phyloP scores from a whole-genome alignment of 805 yeast species.

The Starmerella khaoyaiensis region DNA sequence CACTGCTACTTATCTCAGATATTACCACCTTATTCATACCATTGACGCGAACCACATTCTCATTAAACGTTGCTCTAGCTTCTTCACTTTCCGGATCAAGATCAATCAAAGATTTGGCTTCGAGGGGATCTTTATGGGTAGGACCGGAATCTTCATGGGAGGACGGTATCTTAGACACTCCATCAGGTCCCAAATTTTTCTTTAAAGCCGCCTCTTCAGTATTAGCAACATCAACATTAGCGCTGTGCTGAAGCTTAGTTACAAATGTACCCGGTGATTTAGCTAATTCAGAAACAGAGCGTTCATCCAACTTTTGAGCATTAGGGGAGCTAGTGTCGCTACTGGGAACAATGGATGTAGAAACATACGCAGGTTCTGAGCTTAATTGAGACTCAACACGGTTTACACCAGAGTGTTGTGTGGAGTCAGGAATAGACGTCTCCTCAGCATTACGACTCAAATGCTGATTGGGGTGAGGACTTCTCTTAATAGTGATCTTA shows the following conservation, averaged over 20 bases:
- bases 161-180: background rate
- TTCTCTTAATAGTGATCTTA: slow-evolving; percentile 49
- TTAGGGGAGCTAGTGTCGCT: background rate
- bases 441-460: background rate
- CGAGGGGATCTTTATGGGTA: background rate
- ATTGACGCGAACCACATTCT: slow-evolving; percentile 66
- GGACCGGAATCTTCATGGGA: background rate
- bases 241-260: slow-evolving; percentile 7
- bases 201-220: slow-evolving; percentile 19
- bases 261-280: slow-evolving; percentile 14
- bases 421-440: too few relatives aligned
- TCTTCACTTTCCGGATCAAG: too few relatives aligned
- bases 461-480: slow-evolving; percentile 1
- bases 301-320: too few relatives aligned
- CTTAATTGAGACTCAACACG: too few relatives aligned
- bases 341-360: background rate
- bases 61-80: slow-evolving; percentile 50
- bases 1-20: slow-evolving; percentile 10
- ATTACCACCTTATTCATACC: slow-evolving; percentile 81
- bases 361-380: background rate
- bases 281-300: slow-evolving; percentile 5
- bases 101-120: slow-evolving; percentile 2
- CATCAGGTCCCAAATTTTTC: slow-evolving; percentile 9
- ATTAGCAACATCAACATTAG: slow-evolving; percentile 4
- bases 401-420: too few relatives aligned